These are phyloP conservation scores for Multifurca ochricompacta DNA, from an alignment of 768 basidiomycete species.

Conservation along the genomic window DNA sequence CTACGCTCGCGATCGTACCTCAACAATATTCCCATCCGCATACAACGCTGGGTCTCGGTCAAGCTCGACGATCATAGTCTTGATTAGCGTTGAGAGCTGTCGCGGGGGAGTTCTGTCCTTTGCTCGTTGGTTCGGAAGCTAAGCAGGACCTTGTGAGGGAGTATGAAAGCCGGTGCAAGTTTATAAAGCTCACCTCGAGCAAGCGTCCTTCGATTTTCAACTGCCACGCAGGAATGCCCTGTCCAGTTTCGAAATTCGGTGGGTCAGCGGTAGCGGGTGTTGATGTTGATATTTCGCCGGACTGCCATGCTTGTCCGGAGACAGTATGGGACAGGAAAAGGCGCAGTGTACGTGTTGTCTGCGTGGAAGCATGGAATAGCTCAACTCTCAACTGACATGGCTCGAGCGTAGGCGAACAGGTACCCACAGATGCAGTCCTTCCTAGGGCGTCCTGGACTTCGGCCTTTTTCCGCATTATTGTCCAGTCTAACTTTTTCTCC, in stretches of 20 bases:
- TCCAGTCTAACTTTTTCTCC: constrained; percentile 93
- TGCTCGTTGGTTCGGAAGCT: constrained; percentile 56
- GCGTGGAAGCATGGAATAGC: no score
- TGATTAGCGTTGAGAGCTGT: constrained; percentile 83
- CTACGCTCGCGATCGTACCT: constrained; percentile 43
- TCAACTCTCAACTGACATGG: not conserved
- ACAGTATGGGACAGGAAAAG: constrained; percentile 86
- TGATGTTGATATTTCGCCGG: constrained; percentile 33
- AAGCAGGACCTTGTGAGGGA: not conserved
- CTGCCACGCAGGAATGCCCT: constrained; percentile 85
- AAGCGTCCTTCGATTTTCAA: constrained; percentile 83
- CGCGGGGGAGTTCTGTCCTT: constrained; percentile 55
- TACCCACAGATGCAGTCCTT: constrained; percentile 58
- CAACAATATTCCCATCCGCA: constrained; percentile 81
- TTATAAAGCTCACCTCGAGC: constrained; percentile 50
- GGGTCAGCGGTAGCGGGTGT: constrained; percentile 33
- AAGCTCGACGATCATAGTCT: constrained; percentile 77
- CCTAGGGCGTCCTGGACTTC: constrained; percentile 88
- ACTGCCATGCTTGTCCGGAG: constrained; percentile 82
- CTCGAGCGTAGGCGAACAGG: not conserved
- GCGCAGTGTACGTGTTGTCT: constrained; percentile 79
- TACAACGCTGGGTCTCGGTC: constrained; percentile 78
- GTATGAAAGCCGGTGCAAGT: not conserved
- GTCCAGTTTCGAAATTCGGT: constrained; percentile 71
- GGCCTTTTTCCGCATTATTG: constrained; percentile 80